A percentile compares a stretch with the other conserved stretches of the same genome.
Evolutionary conservation across 2,329 filamentous ascomycete species (phyloP).

Genomic region (Coniochaeta prunicola): DNA sequence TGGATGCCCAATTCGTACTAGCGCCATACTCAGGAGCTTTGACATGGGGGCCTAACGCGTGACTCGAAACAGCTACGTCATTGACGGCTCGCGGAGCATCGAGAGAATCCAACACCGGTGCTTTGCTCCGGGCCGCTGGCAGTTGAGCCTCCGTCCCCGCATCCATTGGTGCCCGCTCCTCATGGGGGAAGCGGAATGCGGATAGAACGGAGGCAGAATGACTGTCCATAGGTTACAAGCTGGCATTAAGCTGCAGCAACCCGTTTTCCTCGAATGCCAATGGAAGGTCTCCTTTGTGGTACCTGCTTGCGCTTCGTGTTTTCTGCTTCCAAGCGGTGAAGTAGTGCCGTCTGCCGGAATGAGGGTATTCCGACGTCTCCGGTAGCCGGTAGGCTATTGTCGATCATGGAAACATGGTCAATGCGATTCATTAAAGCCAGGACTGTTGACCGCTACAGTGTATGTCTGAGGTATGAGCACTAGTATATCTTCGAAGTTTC

Average conservation of each 20-base stretch:
- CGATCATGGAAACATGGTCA: not conserved
- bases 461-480: too few relatives aligned
- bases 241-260: not conserved
- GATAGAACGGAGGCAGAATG: not conserved
- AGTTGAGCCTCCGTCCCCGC: not conserved
- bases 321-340: not conserved
- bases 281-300: not conserved
- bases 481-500: too few relatives aligned
- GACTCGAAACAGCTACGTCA: not conserved
- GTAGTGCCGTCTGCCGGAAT: not conserved
- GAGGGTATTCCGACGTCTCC: not conserved
- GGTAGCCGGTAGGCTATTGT: not conserved
- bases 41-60: not conserved
- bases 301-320: too few relatives aligned
- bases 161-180: not conserved
- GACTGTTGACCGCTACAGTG: too few relatives aligned
- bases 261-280: not conserved
- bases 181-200: not conserved
- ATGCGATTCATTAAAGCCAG: too few relatives aligned
- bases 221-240: not conserved
- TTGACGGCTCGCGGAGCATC: not conserved
- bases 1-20: not conserved
- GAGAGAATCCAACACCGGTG: not conserved
- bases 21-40: not conserved
- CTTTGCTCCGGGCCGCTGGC: not conserved